These are phyloP conservation scores for Neonectria magnoliae DNA, from an alignment of 2,329 filamentous ascomycete genomes.

Conservation along the genomic window DNA sequence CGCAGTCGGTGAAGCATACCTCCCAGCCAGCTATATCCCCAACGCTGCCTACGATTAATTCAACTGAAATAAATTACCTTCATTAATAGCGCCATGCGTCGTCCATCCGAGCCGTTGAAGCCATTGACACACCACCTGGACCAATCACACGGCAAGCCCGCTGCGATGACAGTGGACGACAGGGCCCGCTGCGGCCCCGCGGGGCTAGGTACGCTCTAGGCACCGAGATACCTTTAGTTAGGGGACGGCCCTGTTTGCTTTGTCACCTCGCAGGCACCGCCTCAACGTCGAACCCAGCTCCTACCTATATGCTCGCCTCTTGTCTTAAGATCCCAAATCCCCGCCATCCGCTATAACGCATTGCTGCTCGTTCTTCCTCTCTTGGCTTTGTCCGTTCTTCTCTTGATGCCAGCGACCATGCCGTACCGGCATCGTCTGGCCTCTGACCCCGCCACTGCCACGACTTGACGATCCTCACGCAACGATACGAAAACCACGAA, in stretches of 20 bases:
- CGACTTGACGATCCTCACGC: constrained; percentile 38
- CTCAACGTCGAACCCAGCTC: neutral
- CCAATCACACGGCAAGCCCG: neutral
- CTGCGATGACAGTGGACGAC: neutral
- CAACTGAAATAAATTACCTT: neutral
- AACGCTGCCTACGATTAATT: neutral
- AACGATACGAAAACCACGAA: constrained; percentile 2
- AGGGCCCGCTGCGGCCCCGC: constrained; percentile 22
- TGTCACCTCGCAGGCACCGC: constrained; percentile 16
- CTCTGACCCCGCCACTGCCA: constrained; percentile 39
- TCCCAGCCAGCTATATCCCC: too few relatives aligned
- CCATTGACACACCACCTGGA: neutral
- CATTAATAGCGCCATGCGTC: neutral
- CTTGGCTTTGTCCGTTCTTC: neutral
- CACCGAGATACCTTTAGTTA: constrained; percentile 26
- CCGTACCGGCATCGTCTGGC: constrained; percentile 42
- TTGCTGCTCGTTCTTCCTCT: neutral
- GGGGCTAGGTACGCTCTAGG: constrained; percentile 26
- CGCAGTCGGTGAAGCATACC: neutral
- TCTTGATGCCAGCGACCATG: constrained; percentile 43
- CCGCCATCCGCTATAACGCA: neutral
- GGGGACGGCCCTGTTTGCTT: neutral
- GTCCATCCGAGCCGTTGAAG: neutral
- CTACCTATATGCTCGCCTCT: neutral
- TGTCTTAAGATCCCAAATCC: neutral